Evolutionary conservation across 257 asterid species (phyloP).

Genomic region (Nicotiana paniculata): DNA sequence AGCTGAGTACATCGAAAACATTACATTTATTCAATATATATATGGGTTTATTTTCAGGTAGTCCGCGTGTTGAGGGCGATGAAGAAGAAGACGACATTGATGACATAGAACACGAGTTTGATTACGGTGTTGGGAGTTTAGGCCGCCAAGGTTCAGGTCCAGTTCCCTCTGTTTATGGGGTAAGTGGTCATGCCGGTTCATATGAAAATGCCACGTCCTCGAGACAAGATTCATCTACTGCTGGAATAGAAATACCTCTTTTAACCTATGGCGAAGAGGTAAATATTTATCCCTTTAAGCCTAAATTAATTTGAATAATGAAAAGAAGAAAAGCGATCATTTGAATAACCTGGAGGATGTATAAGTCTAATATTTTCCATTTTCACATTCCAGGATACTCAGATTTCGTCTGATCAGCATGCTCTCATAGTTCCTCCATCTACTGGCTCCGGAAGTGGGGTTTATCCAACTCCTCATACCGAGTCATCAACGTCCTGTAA

Average conservation of each 20-base stretch:
- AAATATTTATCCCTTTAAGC: neutral
- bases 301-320: neutral
- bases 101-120: slow-evolving; percentile 82
- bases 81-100: slow-evolving; percentile 88
- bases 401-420: slow-evolving; percentile 40
- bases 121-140: slow-evolving; percentile 35
- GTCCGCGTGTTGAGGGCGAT: slow-evolving; percentile 91
- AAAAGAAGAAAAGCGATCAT: neutral
- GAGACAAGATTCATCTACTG: slow-evolving; percentile 29
- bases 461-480: slow-evolving; percentile 31
- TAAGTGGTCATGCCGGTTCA: slow-evolving; percentile 31
- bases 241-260: slow-evolving; percentile 48
- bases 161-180: slow-evolving; percentile 15
- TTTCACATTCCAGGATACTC: slow-evolving; percentile 33
- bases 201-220: slow-evolving; percentile 29
- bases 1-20: neutral
- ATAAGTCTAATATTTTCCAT: neutral
- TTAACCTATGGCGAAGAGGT: slow-evolving; percentile 89
- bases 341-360: neutral
- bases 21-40: neutral
- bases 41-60: slow-evolving; percentile 36
- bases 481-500: slow-evolving; percentile 44
- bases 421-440: slow-evolving; percentile 67
- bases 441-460: slow-evolving; percentile 29
- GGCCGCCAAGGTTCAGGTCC: slow-evolving; percentile 25